Base-by-base conservation (phyloP, 805 yeast species). In the Schizosaccharomyces japonicus region DNA sequence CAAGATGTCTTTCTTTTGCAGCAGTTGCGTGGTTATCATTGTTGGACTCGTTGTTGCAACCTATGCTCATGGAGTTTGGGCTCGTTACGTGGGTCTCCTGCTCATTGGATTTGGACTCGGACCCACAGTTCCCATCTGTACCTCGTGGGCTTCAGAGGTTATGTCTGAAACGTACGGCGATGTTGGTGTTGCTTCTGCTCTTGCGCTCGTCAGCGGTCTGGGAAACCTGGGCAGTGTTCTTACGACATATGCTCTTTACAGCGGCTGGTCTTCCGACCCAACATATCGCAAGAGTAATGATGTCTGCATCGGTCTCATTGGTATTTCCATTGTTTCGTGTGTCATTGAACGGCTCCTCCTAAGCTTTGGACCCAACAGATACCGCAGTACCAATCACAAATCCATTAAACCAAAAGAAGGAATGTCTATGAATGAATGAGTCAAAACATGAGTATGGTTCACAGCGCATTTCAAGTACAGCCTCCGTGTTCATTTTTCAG, bases 81-180 rank as follows among this genome's bases (percentile, higher is more conserved):
- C 71, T 49, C 71, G 73, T 54, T 82, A 80, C 58, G 92, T 74
- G 5, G 94, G 94, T 0, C 66, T 82, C 48, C 66, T 82, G 51
- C 75, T 82, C 57, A 75, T 81, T 5, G 94, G 94, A 0, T 79
- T 76, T 54, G 94, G 94, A 0, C 67, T 82, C 46, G 94, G 94
- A 8, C 90, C 94, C 19, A 82, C 94, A 0, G 92, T 81, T 11
- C 94, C 94, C 26, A 81, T 79, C 33, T 70, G 76, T 55, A 82
- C 82, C 93, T 72, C 93, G 1, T 73, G 80, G 78, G 62, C 84
- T 0, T 74, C 85, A 0, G 85, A 79, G 55, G 78, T 80, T 45
- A 78, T 81, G 64, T 71, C 69, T 5, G 67, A 71, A 8, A 66
- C 71, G 44, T 77, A 82, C 57, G 92, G 92, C 26, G 90, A 81